Evolutionary conservation across 768 basidiomycete genomes (phyloP), one percentile per base, ranked within the genome.

Genomic region (Pleurotus citrinopileatus): DNA sequence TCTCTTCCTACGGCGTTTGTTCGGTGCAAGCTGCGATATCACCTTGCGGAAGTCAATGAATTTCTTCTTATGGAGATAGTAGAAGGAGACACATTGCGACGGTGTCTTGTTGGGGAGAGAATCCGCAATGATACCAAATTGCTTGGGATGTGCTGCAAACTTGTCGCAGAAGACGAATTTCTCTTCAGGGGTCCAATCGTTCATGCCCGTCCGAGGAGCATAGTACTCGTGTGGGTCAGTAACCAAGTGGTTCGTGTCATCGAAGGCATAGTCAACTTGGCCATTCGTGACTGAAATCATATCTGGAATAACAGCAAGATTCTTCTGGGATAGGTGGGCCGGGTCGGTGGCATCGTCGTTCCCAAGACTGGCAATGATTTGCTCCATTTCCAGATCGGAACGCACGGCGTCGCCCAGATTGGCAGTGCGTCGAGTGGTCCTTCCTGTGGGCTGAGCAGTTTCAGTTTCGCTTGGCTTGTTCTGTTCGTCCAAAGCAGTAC

Each of bases 351-450:
- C 83, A 56, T 96, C 94, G 58, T 96, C 93, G 60, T 87, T 89
- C 22, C 92, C 94, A 36, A 97, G 74, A 63, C 87, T 91, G n/a
- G 92, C 92, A 54, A 98, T 89, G 64, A 98, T 94, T 70, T 94
- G 93, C 63, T 97, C 91, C 84, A 97, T 94, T 74, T 98, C 96
- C 54, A 96, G 79, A 69, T 98, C 95, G 15, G 94, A 94, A 3
- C 93, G 87, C 13, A 94, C 94, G 12, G 91, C 86, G 67, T 97
- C 95, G 23, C 91, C 91, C 57, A 91, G 71, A 38, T 71, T 73
- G 0, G 87, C 86, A 43, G 85, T 77, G 22, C 91, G 83, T 25
- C 91, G 81, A 7, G 90, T 91, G 37, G 87, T 86, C 47, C 91
- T 77, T 19, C 76, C 73, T 36, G 73, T 60, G 37, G 73, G 72